phyloP scores from a whole-genome alignment of 441 rosid genomes.

The Melastoma candidum region DNA sequence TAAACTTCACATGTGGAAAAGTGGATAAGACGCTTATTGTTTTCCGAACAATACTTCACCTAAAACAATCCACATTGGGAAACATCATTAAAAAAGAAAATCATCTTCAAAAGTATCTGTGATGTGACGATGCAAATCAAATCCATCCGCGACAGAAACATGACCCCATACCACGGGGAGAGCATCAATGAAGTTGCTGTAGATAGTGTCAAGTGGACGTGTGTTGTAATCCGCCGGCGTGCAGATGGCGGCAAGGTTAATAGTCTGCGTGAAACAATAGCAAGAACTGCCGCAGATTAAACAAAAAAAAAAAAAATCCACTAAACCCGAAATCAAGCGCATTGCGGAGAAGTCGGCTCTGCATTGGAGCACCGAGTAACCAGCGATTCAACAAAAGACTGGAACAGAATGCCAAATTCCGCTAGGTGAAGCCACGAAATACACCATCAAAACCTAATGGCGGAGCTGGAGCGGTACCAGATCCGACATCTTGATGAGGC shows the following conservation, averaged over 20 bases:
- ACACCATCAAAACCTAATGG: not conserved
- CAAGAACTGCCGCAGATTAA: not conserved
- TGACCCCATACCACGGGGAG: slow-evolving; percentile 73
- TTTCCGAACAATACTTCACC: slow-evolving; percentile 97
- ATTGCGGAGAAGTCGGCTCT: too few relatives aligned
- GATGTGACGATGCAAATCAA: too few relatives aligned
- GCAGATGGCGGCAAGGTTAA: slow-evolving; percentile 97
- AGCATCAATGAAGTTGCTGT: slow-evolving; percentile 96
- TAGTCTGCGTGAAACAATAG: slow-evolving; percentile 31
- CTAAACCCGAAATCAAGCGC: too few relatives aligned
- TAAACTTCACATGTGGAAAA: slow-evolving; percentile 98
- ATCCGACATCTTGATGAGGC: slow-evolving; percentile 96
- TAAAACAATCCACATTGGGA: slow-evolving; percentile 12
- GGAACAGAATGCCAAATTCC: too few relatives aligned
- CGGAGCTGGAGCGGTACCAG: slow-evolving; percentile 38
- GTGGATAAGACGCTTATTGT: slow-evolving; percentile 89
- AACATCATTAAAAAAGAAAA: slow-evolving; percentile 9
- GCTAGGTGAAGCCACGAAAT: too few relatives aligned
- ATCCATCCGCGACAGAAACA: too few relatives aligned
- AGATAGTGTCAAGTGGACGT: slow-evolving; percentile 93
- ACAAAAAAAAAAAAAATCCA: too few relatives aligned
- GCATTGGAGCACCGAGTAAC: too few relatives aligned
- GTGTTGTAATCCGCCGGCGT: slow-evolving; percentile 99
- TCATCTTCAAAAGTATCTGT: slow-evolving; percentile 9
- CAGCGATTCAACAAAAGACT: too few relatives aligned